A percentile compares a stretch with the other conserved stretches of the same genome.
These are phyloP conservation scores for Stachybotrys elegans DNA, from an alignment of 2,329 filamentous ascomycete genomes.

Conservation along the genomic window DNA sequence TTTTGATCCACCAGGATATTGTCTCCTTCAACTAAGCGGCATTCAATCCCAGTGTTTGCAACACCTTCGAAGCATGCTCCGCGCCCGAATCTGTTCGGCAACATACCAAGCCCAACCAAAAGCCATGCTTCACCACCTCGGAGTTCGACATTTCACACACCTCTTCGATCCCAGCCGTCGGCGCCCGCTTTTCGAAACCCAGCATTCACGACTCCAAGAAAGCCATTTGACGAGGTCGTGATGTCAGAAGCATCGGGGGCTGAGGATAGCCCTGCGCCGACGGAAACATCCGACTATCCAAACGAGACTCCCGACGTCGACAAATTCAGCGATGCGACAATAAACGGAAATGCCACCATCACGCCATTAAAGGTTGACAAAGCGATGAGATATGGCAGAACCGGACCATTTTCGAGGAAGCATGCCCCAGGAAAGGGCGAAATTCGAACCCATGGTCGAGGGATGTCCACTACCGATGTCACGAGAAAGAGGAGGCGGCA, in stretches of 20 bases:
- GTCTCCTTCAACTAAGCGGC: too few relatives aligned
- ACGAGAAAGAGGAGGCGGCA: conserved; percentile 51
- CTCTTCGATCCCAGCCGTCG: conserved; percentile 33
- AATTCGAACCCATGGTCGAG: conserved; percentile 41
- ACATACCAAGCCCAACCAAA: conserved; percentile 34
- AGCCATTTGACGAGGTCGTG: conserved; percentile 46
- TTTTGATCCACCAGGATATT: too few relatives aligned
- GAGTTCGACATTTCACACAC: conserved; percentile 41
- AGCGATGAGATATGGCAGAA: conserved; percentile 38
- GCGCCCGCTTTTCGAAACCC: conserved; percentile 57
- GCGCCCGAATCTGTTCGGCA: conserved; percentile 30
- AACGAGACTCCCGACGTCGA: conserved; percentile 50
- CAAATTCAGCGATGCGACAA: conserved; percentile 34
- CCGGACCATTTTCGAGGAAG: conserved; percentile 31
- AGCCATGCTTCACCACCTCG: conserved; percentile 32
- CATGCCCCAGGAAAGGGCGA: conserved; percentile 58
- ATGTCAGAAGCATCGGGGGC: conserved; percentile 52
- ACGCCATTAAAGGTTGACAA: conserved; percentile 43
- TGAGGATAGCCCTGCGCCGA: conserved; percentile 56
- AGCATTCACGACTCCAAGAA: conserved; percentile 59
- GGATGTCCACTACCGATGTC: conserved; percentile 34
- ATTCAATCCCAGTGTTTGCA: conserved; percentile 25
- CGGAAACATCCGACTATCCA: conserved; percentile 49
- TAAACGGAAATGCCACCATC: conserved; percentile 31
- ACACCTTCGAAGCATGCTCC: conserved; percentile 30